Base-by-base conservation (phyloP, 1,139 yeast genomes). In the Groenewaldozyma sp. region DNA sequence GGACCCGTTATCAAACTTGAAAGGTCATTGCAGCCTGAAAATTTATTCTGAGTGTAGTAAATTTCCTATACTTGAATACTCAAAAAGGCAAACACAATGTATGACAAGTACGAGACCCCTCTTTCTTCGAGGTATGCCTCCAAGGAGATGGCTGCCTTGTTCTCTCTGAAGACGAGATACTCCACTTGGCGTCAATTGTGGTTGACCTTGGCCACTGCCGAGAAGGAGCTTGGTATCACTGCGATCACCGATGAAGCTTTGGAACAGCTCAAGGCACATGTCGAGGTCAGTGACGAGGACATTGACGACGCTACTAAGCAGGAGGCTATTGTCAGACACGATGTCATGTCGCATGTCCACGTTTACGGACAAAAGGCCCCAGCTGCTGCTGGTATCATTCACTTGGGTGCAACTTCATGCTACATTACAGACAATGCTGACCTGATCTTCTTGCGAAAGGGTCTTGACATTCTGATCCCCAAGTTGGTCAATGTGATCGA, bases 301-400 rank as follows among this genome's bases (percentile, higher is more conserved):
- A 86, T 93, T 51, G 84, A 71, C 41, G 83, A 71, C 45, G 97
- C 98, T 34, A 70, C 91, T 40, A 76, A 76, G 56, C 97, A 91
- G 68, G 99, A 91, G 65, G 95, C 97, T 43, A 87, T 82, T 62
- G 97, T 91, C 42, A 82, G 99, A 70, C 99, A 91, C 65, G 99
- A 91, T 63, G 99, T 91, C 53, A 91, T 91, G 99, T 95, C 98
- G 43, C 98, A 91, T 56, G 97, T 91, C 46, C 98, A 93, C 59
- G 84, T 82, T 41, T 91, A 82, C 62, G 98, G 98, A 50, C 73
- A 80, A 52, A 77, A 83, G 24, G 83, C 94, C 56, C 99, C 99
- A 16, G 81, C 80, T 9, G 99, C 99, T 27, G 91, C 98, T 33
- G 97, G 97, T 53, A 88, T 91, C 63, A 91, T 91, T 58, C 99